These are phyloP conservation scores for Penicillium thymicola DNA, from an alignment of 2,329 filamentous ascomycete species.

Conservation along the genomic window DNA sequence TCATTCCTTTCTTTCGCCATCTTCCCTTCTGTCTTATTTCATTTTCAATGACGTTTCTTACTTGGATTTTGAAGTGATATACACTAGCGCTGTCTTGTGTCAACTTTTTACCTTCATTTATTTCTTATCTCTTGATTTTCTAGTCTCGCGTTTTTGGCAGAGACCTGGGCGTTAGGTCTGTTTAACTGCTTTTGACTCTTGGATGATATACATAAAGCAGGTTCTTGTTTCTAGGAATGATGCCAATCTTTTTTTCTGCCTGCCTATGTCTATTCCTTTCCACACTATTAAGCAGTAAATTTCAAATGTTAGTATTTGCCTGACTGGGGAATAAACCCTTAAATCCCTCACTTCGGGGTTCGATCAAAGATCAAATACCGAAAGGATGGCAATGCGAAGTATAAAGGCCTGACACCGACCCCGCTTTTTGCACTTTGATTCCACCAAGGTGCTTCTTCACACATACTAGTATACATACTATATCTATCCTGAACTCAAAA, in stretches of 20 bases:
- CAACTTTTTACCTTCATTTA: conserved; percentile 9
- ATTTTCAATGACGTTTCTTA: conserved; percentile 2
- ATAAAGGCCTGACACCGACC: conserved; percentile 1
- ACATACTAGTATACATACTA: not conserved
- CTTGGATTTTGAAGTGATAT: conserved; percentile 10
- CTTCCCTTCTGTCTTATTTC: conserved; percentile 5
- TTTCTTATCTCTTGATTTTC: conserved; percentile 9
- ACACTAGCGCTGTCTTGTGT: conserved; percentile 5
- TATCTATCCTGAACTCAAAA: conserved; percentile 8
- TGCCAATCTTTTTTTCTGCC: conserved; percentile 2
- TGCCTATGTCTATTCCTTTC: not conserved
- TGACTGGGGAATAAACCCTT: not conserved
- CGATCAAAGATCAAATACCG: conserved; percentile 8
- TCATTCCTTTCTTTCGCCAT: conserved; percentile 2
- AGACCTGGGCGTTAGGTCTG: conserved; percentile 13
- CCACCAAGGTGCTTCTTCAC: conserved; percentile 16
- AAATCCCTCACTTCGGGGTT: not conserved
- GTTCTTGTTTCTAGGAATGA: conserved; percentile 13
- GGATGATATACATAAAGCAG: conserved; percentile 18
- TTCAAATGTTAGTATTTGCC: not conserved
- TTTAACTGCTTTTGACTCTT: conserved; percentile 11
- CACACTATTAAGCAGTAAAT: not conserved
- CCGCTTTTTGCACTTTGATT: conserved; percentile 13
- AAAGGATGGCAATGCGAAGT: not conserved
- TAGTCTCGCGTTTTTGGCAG: conserved; percentile 1